These are phyloP conservation scores for Lasiodiplodia gonubiensis DNA, from an alignment of 2,329 filamentous ascomycete genomes.

Conservation along the genomic window DNA sequence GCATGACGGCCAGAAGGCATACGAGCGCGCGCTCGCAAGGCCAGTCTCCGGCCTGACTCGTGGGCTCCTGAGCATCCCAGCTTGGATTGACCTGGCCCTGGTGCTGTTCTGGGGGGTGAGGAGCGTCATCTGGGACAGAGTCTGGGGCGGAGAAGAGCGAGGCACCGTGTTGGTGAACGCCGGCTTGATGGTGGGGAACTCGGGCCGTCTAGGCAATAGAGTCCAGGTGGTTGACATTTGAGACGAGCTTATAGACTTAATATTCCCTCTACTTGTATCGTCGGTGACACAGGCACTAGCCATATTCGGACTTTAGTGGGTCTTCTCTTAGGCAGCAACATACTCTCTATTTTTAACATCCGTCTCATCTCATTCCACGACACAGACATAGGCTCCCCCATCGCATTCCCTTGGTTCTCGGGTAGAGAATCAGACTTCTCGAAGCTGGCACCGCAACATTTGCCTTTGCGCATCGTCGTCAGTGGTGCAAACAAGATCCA, in stretches of 20 bases:
- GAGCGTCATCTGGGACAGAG: constrained; percentile 64
- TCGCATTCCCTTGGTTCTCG: too few relatives aligned
- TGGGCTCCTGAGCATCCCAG: constrained; percentile 44
- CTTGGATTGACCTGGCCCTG: constrained; percentile 59
- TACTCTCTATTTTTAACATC: too few relatives aligned
- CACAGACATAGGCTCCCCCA: too few relatives aligned
- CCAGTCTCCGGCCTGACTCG: constrained; percentile 43
- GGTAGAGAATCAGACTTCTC: too few relatives aligned
- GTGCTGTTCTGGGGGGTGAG: constrained; percentile 60
- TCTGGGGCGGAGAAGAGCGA: constrained; percentile 61
- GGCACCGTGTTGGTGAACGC: constrained; percentile 67
- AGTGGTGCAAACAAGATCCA: too few relatives aligned
- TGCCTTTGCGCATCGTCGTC: too few relatives aligned
- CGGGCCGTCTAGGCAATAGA: constrained; percentile 55
- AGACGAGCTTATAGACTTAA: constrained; percentile 10
- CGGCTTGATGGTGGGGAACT: constrained; percentile 58
- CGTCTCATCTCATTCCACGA: too few relatives aligned
- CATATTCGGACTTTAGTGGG: too few relatives aligned
- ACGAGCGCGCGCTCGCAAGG: constrained; percentile 66
- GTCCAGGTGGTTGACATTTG: constrained; percentile 51
- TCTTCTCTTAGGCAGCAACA: too few relatives aligned
- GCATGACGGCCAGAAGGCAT: constrained; percentile 73
- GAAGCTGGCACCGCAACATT: too few relatives aligned
- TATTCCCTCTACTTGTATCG: not conserved
- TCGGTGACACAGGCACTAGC: not conserved